These are phyloP conservation scores for Melastoma candidum DNA, from an alignment of 441 rosid species.

Conservation along the genomic window DNA sequence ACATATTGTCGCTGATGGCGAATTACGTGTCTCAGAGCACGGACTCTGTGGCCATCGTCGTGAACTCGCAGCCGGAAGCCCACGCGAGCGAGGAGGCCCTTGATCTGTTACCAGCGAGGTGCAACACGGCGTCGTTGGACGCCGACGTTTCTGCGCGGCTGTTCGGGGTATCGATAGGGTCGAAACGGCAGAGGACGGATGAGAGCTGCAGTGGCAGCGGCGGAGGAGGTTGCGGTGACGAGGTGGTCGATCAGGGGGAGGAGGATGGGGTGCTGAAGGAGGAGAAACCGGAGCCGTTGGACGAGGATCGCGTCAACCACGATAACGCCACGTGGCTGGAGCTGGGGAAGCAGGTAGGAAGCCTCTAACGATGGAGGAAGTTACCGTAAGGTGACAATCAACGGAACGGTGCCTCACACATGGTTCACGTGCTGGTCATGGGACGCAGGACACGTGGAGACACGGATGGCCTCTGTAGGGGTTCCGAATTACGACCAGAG, in stretches of 20 bases:
- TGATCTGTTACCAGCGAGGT: slow-evolving; percentile 25
- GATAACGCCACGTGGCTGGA: slow-evolving; percentile 54
- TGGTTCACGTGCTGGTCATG: no score
- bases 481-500: no score
- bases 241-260: slow-evolving; percentile 10
- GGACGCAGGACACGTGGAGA: no score
- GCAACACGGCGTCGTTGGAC: slow-evolving; percentile 14
- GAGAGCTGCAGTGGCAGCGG: slow-evolving; percentile 8
- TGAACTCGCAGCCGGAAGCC: slow-evolving; percentile 20
- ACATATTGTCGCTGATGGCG: slow-evolving; percentile 48
- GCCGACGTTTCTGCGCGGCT: slow-evolving; percentile 43
- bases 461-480: no score
- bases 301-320: slow-evolving; percentile 27
- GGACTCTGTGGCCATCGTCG: slow-evolving; percentile 16
- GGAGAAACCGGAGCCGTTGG: slow-evolving; percentile 52
- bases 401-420: no score
- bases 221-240: slow-evolving; percentile 26
- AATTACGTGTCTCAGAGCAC: slow-evolving; percentile 41
- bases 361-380: no score
- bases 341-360: slow-evolving; percentile 29
- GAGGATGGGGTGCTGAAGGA: slow-evolving; percentile 29
- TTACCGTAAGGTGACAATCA: no score
- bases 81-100: neutral
- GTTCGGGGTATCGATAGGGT: slow-evolving; percentile 78
- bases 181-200: slow-evolving; percentile 51